Evolutionary conservation across 805 yeast genomes (phyloP), one percentile per base, ranked within the genome.

Genomic region (Clavispora asparagi): DNA sequence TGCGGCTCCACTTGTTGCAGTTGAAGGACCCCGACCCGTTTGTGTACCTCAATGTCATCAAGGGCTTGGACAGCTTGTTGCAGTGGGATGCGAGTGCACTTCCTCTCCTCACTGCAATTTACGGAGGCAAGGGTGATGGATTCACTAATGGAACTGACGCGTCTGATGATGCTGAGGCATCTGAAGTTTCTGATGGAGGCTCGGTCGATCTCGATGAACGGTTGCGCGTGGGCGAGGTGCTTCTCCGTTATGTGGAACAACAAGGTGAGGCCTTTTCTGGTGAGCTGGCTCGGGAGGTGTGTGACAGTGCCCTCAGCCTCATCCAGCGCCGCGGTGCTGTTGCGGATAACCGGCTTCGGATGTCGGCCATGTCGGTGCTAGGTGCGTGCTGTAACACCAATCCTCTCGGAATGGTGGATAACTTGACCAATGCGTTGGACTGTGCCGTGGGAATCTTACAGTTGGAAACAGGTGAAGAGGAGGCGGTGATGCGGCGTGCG

Each of bases 361-460:
- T 89, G 85, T 91, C 97, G 1, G 79, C 96, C 0, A 77, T 91
- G 81, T 87, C 97, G 0, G 63, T 94, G 12, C 61, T 92, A n/a
- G 96, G 97, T 27, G 67, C 77, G 6, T 69, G 85, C 32, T 78
- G 90, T 56, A 78, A 78, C 51, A 67, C 68, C 1, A 80, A 81
- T 48, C 83, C 90, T 0, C 44, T 65, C 6, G 86, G 85, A 0
- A 55, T 88, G 1, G 36, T 68, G 0, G 57, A 62, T 1, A 67
- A 72, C 47, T 64, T 89, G 10, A 59, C 62, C 1, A 85, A 83
- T 42, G 74, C 84, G 8, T 64, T 87, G 39, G 97, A 90, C 58
- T 82, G 95, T 58, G 81, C 87, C 0, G 61, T 86, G 29, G 96
- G 96, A 7, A 76, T 92, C 0, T 61, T 94, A 43, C 82, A 61